Base-by-base conservation (phyloP, 2,329 filamentous ascomycete species). In the Coleophoma crateriformis region DNA sequence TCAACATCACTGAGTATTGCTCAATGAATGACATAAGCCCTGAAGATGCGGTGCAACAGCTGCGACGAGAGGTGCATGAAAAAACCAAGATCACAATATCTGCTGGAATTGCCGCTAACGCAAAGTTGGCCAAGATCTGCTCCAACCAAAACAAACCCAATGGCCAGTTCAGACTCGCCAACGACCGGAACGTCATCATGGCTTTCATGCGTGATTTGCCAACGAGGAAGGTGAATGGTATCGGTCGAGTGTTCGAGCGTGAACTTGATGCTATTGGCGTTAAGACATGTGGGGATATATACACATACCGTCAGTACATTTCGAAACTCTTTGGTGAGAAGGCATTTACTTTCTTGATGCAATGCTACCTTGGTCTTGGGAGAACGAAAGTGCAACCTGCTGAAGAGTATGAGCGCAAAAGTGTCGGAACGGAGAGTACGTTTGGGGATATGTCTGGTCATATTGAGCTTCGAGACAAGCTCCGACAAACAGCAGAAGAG, bases 131-230 rank as follows among this genome's bases (percentile, higher is more conserved):
- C 32, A 99, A 99, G 68, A 96, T 99, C 33, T 90, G 87, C 60
- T 95, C 90, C 15, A 96, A 99, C 64, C 82, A 87, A 66, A 96
- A 97, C 68, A 99, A 99, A 64, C 94, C 94, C 0, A 95, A 99
- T 59, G 94, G 94, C 0, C 94, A 97, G 63, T 97, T 87, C 59
- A 70, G 80, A 10, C 72, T 97, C 2, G 77, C 85, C 0, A 87
- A 78, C 47, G 85, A 95, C 38, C 78, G 91, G 10, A 70, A 72
- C 22, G 77, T 81, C 1, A 90, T 99, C 52, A 83, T 97, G 79
- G 71, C 77, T 0, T 97, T 96, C 63, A 96, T 97, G 87, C 77
- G 78, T 11, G 78, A 85, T 32, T 73, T 99, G 20, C 85, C 91
- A 0, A 90, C 90, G 1, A 80, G 94, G 33, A 96, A 96, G 64